Evolutionary conservation across 108 stramenopile species (phyloP).

Genomic region (Conticribra weissflogii): DNA sequence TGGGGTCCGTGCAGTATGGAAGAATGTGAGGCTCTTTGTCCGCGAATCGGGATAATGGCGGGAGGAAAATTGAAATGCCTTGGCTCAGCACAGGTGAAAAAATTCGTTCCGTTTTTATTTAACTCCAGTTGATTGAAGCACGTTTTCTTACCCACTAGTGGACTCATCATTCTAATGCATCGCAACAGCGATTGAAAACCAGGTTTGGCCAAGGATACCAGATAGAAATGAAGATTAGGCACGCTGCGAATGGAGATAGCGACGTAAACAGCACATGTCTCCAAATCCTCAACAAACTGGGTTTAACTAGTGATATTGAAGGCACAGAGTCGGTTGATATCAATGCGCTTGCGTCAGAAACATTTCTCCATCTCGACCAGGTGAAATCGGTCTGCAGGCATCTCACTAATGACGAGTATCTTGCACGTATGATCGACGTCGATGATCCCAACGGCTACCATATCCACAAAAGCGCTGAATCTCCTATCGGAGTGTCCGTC

Average conservation of each 20-base stretch:
- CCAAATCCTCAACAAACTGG: slow-evolving; percentile 11
- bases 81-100: slow-evolving; percentile 79
- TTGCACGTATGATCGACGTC: slow-evolving; percentile 43
- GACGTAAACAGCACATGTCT: slow-evolving; percentile 44
- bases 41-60: slow-evolving; percentile 97
- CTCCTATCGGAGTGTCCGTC: slow-evolving; percentile 50
- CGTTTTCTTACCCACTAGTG: too few relatives aligned
- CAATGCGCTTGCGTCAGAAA: slow-evolving; percentile 30
- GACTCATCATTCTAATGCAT: not conserved
- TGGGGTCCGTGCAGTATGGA: slow-evolving; percentile 92
- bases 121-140: too few relatives aligned
- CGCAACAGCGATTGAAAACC: slow-evolving; percentile 75
- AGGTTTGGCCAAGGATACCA: slow-evolving; percentile 86
- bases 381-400: slow-evolving; percentile 28
- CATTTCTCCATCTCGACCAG: slow-evolving; percentile 60
- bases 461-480: slow-evolving; percentile 65
- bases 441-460: slow-evolving; percentile 59
- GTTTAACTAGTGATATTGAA: slow-evolving; percentile 3
- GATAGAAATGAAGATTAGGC: slow-evolving; percentile 77
- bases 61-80: slow-evolving; percentile 87
- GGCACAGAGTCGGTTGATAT: slow-evolving; percentile 21
- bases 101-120: too few relatives aligned
- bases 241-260: slow-evolving; percentile 37
- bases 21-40: slow-evolving; percentile 97
- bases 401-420: slow-evolving; percentile 59